Percentiles rank a stretch among this genome's conserved stretches.
These are phyloP conservation scores for Diddensiella santjacobensis DNA, from an alignment of 805 yeast species.

Conservation along the genomic window DNA sequence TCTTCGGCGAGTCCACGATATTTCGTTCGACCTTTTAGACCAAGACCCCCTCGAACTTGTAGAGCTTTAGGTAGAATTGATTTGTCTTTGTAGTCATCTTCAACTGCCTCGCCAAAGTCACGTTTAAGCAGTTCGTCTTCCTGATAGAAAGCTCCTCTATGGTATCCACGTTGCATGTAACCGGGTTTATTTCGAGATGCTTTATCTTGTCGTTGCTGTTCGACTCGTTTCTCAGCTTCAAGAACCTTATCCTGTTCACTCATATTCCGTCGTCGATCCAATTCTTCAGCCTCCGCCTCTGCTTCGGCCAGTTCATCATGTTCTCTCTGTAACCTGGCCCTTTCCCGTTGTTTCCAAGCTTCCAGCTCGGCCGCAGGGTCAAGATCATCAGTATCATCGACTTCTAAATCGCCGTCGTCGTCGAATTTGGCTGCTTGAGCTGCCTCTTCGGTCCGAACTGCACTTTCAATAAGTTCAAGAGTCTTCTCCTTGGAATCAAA, in stretches of 20 bases:
- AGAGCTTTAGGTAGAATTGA: conserved; percentile 28
- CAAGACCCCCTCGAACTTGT: conserved; percentile 30
- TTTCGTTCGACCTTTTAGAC: conserved; percentile 31
- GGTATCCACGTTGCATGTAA: conserved; percentile 31
- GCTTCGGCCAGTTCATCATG: conserved; percentile 29
- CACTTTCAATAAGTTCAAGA: conserved; percentile 29
- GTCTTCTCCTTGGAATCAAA: conserved; percentile 19
- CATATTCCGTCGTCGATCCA: conserved; percentile 30
- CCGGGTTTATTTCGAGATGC: conserved; percentile 8
- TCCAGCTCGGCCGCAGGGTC: conserved; percentile 47
- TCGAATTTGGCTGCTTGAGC: conserved; percentile 21
- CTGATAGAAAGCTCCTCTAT: conserved; percentile 36
- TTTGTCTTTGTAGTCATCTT: conserved; percentile 32
- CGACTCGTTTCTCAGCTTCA: conserved; percentile 18
- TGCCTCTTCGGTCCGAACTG: conserved; percentile 27
- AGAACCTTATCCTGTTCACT: conserved; percentile 25
- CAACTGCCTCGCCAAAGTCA: conserved; percentile 30
- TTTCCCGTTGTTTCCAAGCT: conserved; percentile 43
- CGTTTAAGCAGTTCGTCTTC: conserved; percentile 34
- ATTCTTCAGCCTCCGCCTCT: conserved; percentile 37
- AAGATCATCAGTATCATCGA: conserved; percentile 60
- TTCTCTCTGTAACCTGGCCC: conserved; percentile 39
- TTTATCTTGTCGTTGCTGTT: conserved; percentile 18
- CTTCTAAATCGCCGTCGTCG: conserved; percentile 26
- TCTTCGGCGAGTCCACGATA: conserved; percentile 30